A percentile compares a stretch with the other conserved stretches of the same genome.
Evolutionary conservation across 2,329 filamentous ascomycete genomes (phyloP).

Genomic region (Aspergillus alliaceus): DNA sequence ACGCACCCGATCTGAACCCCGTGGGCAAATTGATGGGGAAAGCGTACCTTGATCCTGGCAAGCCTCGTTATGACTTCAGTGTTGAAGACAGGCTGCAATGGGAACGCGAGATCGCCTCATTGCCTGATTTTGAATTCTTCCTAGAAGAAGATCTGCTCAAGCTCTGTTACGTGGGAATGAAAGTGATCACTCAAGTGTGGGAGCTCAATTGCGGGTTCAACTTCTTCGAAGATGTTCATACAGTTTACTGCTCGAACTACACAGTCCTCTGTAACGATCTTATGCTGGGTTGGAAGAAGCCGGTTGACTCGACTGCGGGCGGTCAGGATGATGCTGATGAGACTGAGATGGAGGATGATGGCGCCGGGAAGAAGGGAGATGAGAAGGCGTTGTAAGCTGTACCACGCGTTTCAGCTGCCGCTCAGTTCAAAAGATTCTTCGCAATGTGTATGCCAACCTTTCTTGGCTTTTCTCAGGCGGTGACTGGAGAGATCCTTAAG

Average conservation of each 20-base stretch:
- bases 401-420: neutral
- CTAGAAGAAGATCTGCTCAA: constrained; percentile 64
- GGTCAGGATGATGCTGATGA: constrained; percentile 13
- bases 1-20: constrained; percentile 46
- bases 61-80: constrained; percentile 39
- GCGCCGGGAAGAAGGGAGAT: neutral
- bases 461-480: no score
- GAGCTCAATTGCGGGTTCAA: constrained; percentile 60
- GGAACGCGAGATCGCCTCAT: constrained; percentile 17
- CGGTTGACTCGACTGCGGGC: constrained; percentile 31
- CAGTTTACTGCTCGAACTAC: constrained; percentile 63
- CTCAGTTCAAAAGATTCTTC: neutral
- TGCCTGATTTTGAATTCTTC: constrained; percentile 56
- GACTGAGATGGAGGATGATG: constrained; percentile 9
- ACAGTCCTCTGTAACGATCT: constrained; percentile 66
- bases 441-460: neutral
- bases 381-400: neutral
- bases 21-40: constrained; percentile 57
- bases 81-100: constrained; percentile 31
- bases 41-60: constrained; percentile 48
- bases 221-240: constrained; percentile 62
- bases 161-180: constrained; percentile 65
- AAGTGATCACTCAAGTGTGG: constrained; percentile 57
- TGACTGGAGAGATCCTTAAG: neutral
- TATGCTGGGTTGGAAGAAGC: constrained; percentile 66